phyloP scores from a whole-genome alignment of 2,329 filamentous ascomycete species.

The Thermothelomyces thermophilus region DNA sequence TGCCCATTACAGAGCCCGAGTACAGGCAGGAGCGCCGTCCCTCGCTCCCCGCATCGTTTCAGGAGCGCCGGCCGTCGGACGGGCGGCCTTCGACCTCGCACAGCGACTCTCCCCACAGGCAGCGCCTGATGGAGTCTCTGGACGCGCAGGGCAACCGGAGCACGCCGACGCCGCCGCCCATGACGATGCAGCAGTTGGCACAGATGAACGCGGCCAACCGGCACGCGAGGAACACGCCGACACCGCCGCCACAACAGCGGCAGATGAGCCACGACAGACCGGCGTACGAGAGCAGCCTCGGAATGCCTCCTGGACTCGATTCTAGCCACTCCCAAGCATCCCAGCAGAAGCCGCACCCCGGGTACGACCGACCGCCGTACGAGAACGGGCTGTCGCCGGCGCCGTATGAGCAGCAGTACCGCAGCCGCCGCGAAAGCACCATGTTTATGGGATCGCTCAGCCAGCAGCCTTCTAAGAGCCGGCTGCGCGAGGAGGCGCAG shows the following conservation, averaged over 20 bases:
- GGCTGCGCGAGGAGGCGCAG: conserved; percentile 48
- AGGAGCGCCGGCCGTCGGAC: conserved; percentile 28
- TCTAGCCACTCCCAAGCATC: conserved; percentile 23
- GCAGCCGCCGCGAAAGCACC: conserved; percentile 53
- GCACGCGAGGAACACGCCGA: conserved; percentile 34
- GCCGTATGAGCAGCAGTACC: conserved; percentile 35
- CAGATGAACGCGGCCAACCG: conserved; percentile 25
- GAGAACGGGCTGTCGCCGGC: conserved; percentile 27
- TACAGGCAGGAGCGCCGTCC: conserved; percentile 29
- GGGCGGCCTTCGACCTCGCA: conserved; percentile 43
- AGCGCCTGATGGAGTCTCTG: conserved; percentile 40
- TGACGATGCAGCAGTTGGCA: conserved; percentile 28
- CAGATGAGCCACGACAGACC: conserved; percentile 41
- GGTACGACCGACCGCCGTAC: conserved; percentile 35
- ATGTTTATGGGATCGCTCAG: conserved; percentile 50
- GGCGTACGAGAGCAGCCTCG: conserved; percentile 41
- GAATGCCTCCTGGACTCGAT: conserved; percentile 33
- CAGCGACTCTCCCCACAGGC: conserved; percentile 46
- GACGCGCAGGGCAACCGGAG: conserved; percentile 31
- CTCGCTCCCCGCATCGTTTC: conserved; percentile 22
- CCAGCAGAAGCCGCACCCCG: conserved; percentile 24
- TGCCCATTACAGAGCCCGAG: conserved; percentile 37
- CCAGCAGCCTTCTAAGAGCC: conserved; percentile 46
- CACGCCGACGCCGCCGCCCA: conserved; percentile 45
- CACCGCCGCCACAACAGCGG: conserved; percentile 37